Evolutionary conservation across 1,139 yeast genomes (phyloP), one percentile per base, ranked within the genome.

Genomic region (Candida sanyaensis): DNA sequence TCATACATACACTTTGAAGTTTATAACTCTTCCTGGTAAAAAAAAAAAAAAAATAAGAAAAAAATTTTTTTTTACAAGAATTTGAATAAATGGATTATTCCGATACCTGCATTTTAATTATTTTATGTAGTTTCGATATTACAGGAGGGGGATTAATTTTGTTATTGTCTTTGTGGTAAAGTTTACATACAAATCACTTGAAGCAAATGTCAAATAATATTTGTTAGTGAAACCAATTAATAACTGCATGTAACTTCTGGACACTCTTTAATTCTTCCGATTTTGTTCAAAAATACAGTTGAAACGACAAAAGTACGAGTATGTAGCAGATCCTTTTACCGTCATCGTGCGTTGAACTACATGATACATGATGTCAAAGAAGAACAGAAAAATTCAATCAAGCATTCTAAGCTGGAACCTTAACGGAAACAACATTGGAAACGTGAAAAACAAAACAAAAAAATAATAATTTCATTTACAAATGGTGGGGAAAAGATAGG

Each of bases 251-350:
- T 34, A 34, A 27, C 10, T 21, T 34, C 38, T 21, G 38, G 38
- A 34, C 37, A 21, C n/a, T 10, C 9, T 9, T 12, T 8, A 12
- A 5, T 34, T 23, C 5, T 6, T 21, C 21, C 27, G 12, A 17
- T 17, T 34, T 23, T 11, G 6, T 34, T 34, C 28, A 13, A 34
- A 34, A 21, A 23, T 3, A 23, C 12, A 21, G 38, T 21, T 34
- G 38, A 34, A 34, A 34, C 38, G 12, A 24, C 27, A 21, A 21
- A 34, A 23, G 38, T 34, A 34, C 38, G 38, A 34, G 38, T 34
- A 4, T 17, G 9, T 9, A 21, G 40, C 8, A 37, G 40, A 37
- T 26, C 31, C 40, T 26, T 37, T 37, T 26, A 30, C 26, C 31
- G 40, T 37, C 40, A 37, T 27, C 9, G 9, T 37, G 40, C 40